These are phyloP conservation scores for Eimeria praecox DNA, from an alignment of 169 alveolate genomes.

Conservation along the genomic window DNA sequence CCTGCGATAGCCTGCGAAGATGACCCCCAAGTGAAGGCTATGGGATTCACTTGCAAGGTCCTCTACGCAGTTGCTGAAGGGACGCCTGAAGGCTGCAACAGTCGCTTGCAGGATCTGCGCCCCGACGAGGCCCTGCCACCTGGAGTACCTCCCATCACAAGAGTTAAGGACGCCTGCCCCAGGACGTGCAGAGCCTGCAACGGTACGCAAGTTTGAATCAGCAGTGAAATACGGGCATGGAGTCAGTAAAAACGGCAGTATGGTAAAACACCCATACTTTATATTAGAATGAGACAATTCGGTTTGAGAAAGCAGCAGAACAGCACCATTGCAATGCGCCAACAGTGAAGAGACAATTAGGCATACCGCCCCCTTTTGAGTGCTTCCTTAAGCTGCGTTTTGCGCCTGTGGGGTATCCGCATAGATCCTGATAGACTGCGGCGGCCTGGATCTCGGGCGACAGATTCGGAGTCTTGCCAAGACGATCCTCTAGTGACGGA, in stretches of 20 bases:
- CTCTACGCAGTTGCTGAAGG: constrained; percentile 74
- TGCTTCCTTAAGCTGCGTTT: neutral
- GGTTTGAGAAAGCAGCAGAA: neutral
- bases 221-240: neutral
- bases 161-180: constrained; percentile 86
- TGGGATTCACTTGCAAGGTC: constrained; percentile 85
- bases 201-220: constrained; percentile 24
- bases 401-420: constrained; percentile 3
- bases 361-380: neutral
- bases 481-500: constrained; percentile 86
- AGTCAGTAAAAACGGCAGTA: neutral
- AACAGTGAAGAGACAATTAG: neutral
- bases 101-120: constrained; percentile 77
- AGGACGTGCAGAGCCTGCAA: constrained; percentile 84
- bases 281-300: neutral
- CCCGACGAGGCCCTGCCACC: constrained; percentile 83
- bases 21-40: constrained; percentile 84
- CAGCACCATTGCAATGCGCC: neutral
- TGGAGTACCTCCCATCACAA: constrained; percentile 81
- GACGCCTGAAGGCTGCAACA: constrained; percentile 83
- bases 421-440: constrained; percentile 70
- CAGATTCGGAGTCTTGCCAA: constrained; percentile 80
- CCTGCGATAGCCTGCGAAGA: constrained; percentile 84
- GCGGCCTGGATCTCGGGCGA: constrained; percentile 66
- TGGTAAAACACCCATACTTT: neutral